These are phyloP conservation scores for Podosphaera aphanis DNA, from an alignment of 2,329 filamentous ascomycete species.

Conservation along the genomic window DNA sequence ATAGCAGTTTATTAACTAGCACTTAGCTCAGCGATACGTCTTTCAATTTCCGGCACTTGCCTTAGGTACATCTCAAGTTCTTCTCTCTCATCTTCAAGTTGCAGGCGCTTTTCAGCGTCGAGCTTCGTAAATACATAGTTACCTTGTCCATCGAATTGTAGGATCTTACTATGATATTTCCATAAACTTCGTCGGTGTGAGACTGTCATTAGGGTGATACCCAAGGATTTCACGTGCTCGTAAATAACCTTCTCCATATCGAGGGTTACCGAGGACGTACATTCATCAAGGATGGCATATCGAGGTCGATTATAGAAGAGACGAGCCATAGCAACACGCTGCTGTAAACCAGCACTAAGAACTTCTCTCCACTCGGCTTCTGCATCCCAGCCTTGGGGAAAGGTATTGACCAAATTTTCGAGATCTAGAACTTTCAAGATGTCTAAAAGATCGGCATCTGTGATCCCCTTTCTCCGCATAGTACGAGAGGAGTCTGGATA, in stretches of 20 bases:
- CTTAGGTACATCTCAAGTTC: slow-evolving; percentile 70
- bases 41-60: slow-evolving; percentile 70
- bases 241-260: slow-evolving; percentile 95
- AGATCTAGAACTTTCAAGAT: slow-evolving; percentile 66
- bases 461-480: slow-evolving; percentile 66
- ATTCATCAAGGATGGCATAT: slow-evolving; percentile 93
- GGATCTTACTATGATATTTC: slow-evolving; percentile 85
- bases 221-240: slow-evolving; percentile 73
- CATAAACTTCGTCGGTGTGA: slow-evolving; percentile 76
- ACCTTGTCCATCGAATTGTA: slow-evolving; percentile 93
- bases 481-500: slow-evolving; percentile 78
- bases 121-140: slow-evolving; percentile 72
- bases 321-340: slow-evolving; percentile 87
- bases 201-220: slow-evolving; percentile 92
- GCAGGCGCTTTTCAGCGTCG: slow-evolving; percentile 65
- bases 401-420: slow-evolving; percentile 56
- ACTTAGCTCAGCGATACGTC: slow-evolving; percentile 58
- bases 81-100: slow-evolving; percentile 88
- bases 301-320: slow-evolving; percentile 82
- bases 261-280: slow-evolving; percentile 81
- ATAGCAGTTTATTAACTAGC: slow-evolving; percentile 17
- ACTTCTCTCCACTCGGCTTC: slow-evolving; percentile 95
- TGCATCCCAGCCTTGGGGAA: slow-evolving; percentile 63
- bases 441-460: slow-evolving; percentile 53
- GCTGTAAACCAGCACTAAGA: slow-evolving; percentile 75